Base-by-base conservation (phyloP, 768 basidiomycete genomes). In the Boletus sp. region DNA sequence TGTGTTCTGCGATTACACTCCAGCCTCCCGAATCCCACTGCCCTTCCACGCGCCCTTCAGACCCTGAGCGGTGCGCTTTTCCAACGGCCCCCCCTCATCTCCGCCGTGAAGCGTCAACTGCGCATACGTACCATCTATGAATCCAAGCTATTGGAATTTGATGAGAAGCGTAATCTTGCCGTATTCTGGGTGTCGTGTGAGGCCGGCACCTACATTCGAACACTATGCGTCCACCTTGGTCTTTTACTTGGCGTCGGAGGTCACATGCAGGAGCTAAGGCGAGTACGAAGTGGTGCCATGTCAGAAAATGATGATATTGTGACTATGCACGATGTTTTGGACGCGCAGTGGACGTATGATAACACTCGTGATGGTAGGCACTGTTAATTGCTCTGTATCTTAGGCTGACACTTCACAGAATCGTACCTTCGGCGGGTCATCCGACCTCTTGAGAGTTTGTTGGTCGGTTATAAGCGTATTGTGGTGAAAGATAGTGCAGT, bases 181-280 rank as follows among this genome's bases (percentile, higher is more conserved):
- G 95, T 99, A 18, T 99, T 98, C 79, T 96, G 94, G 93, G 97
- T 98, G 24, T 94, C 91, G 20, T 99, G 97, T 71, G 97, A 99
- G 72, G 97, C 97, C 37, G 97, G 97, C 57, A 92, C 90, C n/a
- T 92, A 92, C 62, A 92, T 92, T 64, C 89, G 97, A 71, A 99
- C 97, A 1, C 81, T 99, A 45, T 99, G 97, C 72, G 97, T 99
- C 14, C 97, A 99, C 75, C 77, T 99, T 52, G 97, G 97, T 56
- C 80, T 99, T 50, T 59, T 99, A 41, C 79, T 98, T 37, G 97
- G 97, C 59, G 96, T 98, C 30, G 97, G 97, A 24, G 97, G 95
- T n/a, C 97, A 99, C 74, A 99, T 99, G 97, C 96, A 99, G 76
- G 97, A 99, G 73, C 81, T 99, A 56, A 82, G 97, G 65, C 79